Evolutionary conservation across 306 rosid genomes (phyloP).

Genomic region (Prunus campanulata): DNA sequence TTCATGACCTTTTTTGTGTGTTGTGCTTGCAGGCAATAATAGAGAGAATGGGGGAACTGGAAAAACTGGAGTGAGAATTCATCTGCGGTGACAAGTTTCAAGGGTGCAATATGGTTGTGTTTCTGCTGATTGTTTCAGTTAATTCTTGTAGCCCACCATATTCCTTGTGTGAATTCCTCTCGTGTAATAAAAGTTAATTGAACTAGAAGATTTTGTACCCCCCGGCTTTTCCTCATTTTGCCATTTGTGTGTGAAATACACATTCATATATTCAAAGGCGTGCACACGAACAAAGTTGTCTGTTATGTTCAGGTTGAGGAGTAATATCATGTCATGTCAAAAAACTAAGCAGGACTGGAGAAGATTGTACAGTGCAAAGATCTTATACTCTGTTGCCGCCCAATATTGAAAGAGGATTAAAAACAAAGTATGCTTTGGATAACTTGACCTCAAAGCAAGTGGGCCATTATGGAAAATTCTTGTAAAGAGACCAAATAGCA

Average conservation of each 20-base stretch:
- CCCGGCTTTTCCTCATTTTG: not conserved
- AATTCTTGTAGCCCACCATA: not conserved
- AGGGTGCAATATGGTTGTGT: conserved; percentile 13
- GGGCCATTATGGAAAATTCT: not conserved
- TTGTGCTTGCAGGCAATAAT: conserved; percentile 48
- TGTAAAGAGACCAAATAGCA: not conserved
- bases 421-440: not conserved
- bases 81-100: not conserved
- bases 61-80: conserved; percentile 47
- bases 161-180: not conserved
- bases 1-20: not conserved
- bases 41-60: conserved; percentile 70
- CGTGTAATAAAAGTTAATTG: conserved; percentile 18
- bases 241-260: conserved; percentile 4
- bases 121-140: conserved; percentile 10
- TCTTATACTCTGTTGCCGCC: not conserved
- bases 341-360: no score
- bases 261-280: conserved; percentile 11
- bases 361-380: not conserved
- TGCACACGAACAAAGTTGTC: not conserved
- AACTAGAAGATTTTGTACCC: not conserved
- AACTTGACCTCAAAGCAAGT: not conserved
- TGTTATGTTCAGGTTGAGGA: not conserved
- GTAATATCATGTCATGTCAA: no score
- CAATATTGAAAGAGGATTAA: not conserved